Base-by-base conservation (phyloP, 495 filamentous ascomycete species). In the Aspergillus campestris region DNA sequence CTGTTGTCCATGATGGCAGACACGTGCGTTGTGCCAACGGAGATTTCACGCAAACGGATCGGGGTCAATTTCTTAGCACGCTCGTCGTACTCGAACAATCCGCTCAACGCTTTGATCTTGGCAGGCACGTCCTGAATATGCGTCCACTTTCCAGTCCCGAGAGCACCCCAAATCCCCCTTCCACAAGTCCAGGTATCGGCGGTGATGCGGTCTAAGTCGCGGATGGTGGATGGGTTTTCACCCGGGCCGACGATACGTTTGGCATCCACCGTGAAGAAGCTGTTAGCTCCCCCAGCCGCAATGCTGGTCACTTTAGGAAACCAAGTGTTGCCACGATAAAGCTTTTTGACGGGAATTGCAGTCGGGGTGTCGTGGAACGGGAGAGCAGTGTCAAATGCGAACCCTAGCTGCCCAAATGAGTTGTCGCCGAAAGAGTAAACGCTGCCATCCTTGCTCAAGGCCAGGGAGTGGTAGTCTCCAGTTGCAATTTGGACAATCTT, bases 381-480 rank as follows among this genome's bases (percentile, higher is more conserved):
- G 8, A 75, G 60, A 31, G 81, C 76, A 0, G 78, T 56, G 40
- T 79, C 75, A 37, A 72, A 79, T 38, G 86, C 77, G 50, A 89
- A 79, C 6, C 91, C 91, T 8, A 96, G 68, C 62, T 97, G 92
- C 30, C 92, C 92, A 43, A 75, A 73, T 0, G 82, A 80, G 61
- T 97, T 97, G 58, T 95, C 89, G 14, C 92, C 92, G 62, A 95
- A 98, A 24, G 79, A 70, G 61, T 89, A 95, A n/a, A 89, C 74
- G 18, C 76, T 73, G 32, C 92, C 92, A 35, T 84, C 66, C 24
- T 70, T 73, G 55, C 89, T 86, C 12, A 88, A 70, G 1, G 74
- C 83, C 8, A 95, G 66, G 24, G 89, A 91, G 62, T 98, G 92
- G 50, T 83, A 83, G 58, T 95, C 89, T 27, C 92, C 92, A 8